Evolutionary conservation across 2,329 filamentous ascomycete species (phyloP).

Genomic region (Dactylellina parvicollis): DNA sequence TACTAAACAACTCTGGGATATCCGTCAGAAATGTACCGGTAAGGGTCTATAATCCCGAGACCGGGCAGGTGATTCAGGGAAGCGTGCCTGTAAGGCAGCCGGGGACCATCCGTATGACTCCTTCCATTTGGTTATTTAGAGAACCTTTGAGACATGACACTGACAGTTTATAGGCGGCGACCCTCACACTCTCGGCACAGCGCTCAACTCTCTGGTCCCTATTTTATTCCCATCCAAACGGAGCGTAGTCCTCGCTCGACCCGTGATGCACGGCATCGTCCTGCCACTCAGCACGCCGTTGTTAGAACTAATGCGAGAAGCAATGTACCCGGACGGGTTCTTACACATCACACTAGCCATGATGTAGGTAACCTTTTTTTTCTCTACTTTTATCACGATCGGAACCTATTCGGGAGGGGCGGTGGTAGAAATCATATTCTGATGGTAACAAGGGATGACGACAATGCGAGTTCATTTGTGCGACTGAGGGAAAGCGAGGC

Average conservation of each 20-base stretch:
- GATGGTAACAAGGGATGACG: constrained; percentile 48
- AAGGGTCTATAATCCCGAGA: constrained; percentile 81
- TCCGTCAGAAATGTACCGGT: constrained; percentile 85
- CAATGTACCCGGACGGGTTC: constrained; percentile 88
- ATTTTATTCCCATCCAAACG: constrained; percentile 85
- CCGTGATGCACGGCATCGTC: constrained; percentile 83
- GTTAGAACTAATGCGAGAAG: constrained; percentile 82
- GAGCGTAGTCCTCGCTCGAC: constrained; percentile 83
- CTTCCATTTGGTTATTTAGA: constrained; percentile 66
- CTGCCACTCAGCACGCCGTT: constrained; percentile 82
- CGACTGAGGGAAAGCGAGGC: constrained; percentile 41
- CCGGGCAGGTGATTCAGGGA: constrained; percentile 62
- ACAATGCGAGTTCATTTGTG: constrained; percentile 37
- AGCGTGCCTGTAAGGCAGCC: constrained; percentile 63
- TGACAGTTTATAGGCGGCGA: constrained; percentile 60
- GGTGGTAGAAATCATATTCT: constrained; percentile 28
- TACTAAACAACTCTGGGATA: constrained; percentile 77
- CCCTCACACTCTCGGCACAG: constrained; percentile 77
- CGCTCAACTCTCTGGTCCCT: constrained; percentile 78
- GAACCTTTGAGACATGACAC: constrained; percentile 57
- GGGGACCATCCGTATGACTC: constrained; percentile 81
- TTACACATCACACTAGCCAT: constrained; percentile 58
- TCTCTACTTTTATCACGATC: constrained; percentile 6
- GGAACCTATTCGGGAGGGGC: neutral
- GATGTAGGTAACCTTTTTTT: constrained; percentile 55